Percentiles rank a stretch among this genome's conserved stretches.
Evolutionary conservation across 2,329 filamentous ascomycete genomes (phyloP).

Genomic region (Coniochaeta sp.): DNA sequence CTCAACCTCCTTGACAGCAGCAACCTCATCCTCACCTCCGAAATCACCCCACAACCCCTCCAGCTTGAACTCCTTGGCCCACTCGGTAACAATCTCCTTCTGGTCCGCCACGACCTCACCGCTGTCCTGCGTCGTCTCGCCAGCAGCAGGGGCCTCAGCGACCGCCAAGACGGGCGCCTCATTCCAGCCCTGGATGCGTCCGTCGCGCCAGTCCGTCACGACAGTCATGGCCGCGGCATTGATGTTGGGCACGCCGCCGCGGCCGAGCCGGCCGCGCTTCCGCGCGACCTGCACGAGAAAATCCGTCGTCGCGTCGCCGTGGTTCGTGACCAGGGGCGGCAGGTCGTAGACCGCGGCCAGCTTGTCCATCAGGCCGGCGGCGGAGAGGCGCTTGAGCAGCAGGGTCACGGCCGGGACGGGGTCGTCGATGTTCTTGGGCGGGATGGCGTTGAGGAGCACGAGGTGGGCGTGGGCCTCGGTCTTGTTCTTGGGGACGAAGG

Average conservation of each 20-base stretch:
- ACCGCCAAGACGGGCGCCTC: constrained; percentile 64
- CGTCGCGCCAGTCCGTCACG: constrained; percentile 94
- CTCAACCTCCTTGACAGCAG: constrained; percentile 27
- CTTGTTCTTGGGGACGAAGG: constrained; percentile 48
- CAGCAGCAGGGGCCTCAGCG: constrained; percentile 28
- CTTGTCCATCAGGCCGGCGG: constrained; percentile 66
- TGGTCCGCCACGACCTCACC: constrained; percentile 53
- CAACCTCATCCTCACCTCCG: constrained; percentile 16
- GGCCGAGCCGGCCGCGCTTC: constrained; percentile 81
- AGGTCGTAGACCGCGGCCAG: constrained; percentile 79
- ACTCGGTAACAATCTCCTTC: constrained; percentile 84
- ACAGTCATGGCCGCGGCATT: constrained; percentile 84
- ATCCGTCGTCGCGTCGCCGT: constrained; percentile 75
- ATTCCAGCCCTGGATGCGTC: constrained; percentile 87
- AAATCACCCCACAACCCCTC: constrained; percentile 83
- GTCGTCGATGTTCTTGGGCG: constrained; percentile 90
- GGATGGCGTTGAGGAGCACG: constrained; percentile 82
- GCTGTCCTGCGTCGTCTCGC: constrained; percentile 22
- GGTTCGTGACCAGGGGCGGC: constrained; percentile 64
- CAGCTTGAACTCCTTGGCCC: constrained; percentile 91
- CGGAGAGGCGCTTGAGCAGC: constrained; percentile 72
- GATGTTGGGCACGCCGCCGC: constrained; percentile 85
- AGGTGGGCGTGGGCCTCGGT: constrained; percentile 75
- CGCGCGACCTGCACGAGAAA: constrained; percentile 93
- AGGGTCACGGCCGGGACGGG: constrained; percentile 80